These are phyloP conservation scores for Wickerhamiella sergipiensis DNA, from an alignment of 805 yeast species.

Conservation along the genomic window DNA sequence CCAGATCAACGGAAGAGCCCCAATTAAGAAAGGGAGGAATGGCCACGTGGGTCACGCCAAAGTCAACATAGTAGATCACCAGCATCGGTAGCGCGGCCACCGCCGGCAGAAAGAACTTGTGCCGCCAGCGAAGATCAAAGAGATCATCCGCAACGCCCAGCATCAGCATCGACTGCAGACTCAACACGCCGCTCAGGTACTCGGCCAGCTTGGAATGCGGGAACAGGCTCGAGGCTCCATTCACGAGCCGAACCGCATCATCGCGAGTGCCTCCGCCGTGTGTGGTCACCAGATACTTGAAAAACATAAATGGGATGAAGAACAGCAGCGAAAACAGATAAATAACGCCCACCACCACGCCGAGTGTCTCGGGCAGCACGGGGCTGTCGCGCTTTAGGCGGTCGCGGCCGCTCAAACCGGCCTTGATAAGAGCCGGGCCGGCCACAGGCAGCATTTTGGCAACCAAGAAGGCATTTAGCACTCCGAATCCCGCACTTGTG, in stretches of 20 bases:
- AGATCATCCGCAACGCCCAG: conserved; percentile 88
- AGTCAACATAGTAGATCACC: conserved; percentile 84
- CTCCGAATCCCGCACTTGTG: conserved; percentile 11
- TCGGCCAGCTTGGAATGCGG: conserved; percentile 60
- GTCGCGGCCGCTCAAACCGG: conserved; percentile 81
- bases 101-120: conserved; percentile 90
- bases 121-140: conserved; percentile 95
- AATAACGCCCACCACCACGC: conserved; percentile 74
- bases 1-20: conserved; percentile 49
- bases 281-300: conserved; percentile 49
- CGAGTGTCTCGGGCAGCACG: conserved; percentile 78
- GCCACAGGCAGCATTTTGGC: conserved; percentile 15
- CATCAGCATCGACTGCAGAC: conserved; percentile 69
- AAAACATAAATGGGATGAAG: conserved; percentile 79
- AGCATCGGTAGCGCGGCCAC: conserved; percentile 85
- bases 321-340: conserved; percentile 70
- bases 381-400: conserved; percentile 64
- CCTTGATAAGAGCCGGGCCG: conserved; percentile 13
- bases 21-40: conserved; percentile 53
- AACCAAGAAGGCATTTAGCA: conserved; percentile 7
- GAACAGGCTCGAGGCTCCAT: conserved; percentile 4
- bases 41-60: conserved; percentile 77
- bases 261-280: conserved; percentile 47
- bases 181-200: conserved; percentile 70
- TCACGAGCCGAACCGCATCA: conserved; percentile 22